phyloP scores from a whole-genome alignment of 1,284 basidiomycete species.

The Cryptococcus floricola region DNA sequence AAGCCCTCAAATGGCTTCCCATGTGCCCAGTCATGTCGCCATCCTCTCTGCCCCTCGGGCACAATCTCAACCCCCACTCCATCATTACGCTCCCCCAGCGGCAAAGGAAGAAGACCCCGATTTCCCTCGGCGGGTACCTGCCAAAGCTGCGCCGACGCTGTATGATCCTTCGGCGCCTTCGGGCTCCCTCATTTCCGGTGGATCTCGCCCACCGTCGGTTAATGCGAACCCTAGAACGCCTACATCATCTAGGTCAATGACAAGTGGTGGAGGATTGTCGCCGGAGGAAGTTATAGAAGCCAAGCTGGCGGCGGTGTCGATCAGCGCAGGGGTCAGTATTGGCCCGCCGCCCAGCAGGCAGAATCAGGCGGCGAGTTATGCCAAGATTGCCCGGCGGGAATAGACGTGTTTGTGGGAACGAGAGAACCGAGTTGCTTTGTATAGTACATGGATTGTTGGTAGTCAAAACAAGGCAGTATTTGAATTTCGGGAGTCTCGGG shows the following conservation, averaged over 20 bases:
- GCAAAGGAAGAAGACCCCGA: conserved; percentile 27
- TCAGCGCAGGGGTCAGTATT: conserved; percentile 32
- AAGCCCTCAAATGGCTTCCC: not conserved
- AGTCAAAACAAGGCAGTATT: too few species aligned
- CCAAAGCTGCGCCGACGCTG: conserved; percentile 20
- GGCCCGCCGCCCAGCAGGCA: conserved; percentile 18
- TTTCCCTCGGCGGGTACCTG: conserved; percentile 33
- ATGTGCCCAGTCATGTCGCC: conserved; percentile 1
- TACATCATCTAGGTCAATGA: not conserved
- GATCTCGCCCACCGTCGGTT: not conserved
- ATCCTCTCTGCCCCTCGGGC: conserved; percentile 6
- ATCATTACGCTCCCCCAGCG: not conserved
- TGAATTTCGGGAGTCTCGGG: too few species aligned
- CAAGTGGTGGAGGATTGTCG: conserved; percentile 6
- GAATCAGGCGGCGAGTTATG: conserved; percentile 31
- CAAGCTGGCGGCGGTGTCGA: conserved; percentile 31
- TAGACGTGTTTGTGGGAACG: conserved; percentile 7
- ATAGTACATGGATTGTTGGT: too few species aligned
- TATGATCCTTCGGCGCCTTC: conserved; percentile 33
- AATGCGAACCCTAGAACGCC: not conserved
- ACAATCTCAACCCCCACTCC: not conserved
- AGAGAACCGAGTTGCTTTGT: too few species aligned
- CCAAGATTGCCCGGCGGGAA: conserved; percentile 43
- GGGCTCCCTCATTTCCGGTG: not conserved
- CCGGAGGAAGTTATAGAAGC: conserved; percentile 41